Evolutionary conservation across 495 filamentous ascomycete species (phyloP), one percentile per base, ranked within the genome.

Genomic region (Podospora didyma): DNA sequence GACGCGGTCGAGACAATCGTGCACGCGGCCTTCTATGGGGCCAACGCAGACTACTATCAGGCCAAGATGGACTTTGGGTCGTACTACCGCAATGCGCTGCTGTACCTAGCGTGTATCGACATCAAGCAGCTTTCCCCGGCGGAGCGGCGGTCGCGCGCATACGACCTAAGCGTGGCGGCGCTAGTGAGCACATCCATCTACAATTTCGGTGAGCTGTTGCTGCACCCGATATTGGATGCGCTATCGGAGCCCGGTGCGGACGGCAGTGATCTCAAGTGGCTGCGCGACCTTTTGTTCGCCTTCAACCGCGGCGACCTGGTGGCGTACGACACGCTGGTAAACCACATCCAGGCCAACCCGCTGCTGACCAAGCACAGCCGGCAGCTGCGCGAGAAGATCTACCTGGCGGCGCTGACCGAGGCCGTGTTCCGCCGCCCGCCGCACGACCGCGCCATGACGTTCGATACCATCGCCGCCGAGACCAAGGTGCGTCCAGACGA

Each of bases 121-220:
- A 76, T 96, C 61, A 78, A 82, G 49, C 81, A 87, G 34, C 82
- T 99, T 46, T 75, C 82, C 23, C 75, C 81, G 54, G 68, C 73
- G 31, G 94, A 97, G 69, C 87, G 88, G 58, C 83, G 82, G 66
- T 79, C 78, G 45, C 88, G 92, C 47, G 94, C 94, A 48, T 93
- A 96, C 77, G 90, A 96, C 74, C 88, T 99, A 56, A 84, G 85
- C 65, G 86, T 99, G 46, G 92, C 95, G 19, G 94, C 94, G 12
- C 80, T 99, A 10, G 87, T 96, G 34, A 96, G 91, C 49, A 90
- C 92, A 68, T 85, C 82, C 58, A 97, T 97, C 76, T 97, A 97
- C 82, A 99, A 97, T 80, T 99, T 99, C 59, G 94, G 94, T 72
- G 94, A 99, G 79, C 90, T 99, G 5, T 86, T 99, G 20, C 84